Evolutionary conservation across 1,284 basidiomycete species (phyloP), one percentile per base, ranked within the genome.

Genomic region (Cutaneotrichosporon sp.): DNA sequence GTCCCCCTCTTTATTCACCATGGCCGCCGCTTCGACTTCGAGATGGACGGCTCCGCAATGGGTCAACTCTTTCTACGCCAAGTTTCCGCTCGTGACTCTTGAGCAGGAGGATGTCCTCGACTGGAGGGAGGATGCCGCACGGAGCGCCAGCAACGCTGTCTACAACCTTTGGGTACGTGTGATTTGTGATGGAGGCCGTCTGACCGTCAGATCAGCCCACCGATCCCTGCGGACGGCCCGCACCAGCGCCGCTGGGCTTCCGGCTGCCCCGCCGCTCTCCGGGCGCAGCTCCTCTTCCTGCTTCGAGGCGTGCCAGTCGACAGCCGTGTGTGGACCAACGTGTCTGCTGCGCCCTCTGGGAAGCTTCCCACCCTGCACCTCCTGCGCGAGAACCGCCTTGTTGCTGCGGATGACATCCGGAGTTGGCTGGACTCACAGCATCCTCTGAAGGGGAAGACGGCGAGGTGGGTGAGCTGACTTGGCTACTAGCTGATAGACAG

Each of bases 51-150:
- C 74, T 11, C 76, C 76, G 1, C 31, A 45, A 58, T 78, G 73
- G 71, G 62, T 74, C 53, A 62, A 68, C 47, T 54, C 62, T 7
- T 71, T 79, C 42, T 80, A 78, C 65, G 62, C 73, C 14, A 70
- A 69, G 31, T 79, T 78, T 63, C 79, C 79, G 1, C 57, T 80
- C 9, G 76, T 78, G n/a, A 60, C 68, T 8, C 63, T 78, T 1
- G 71, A 73, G 31, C 74, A 75, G 51, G 74, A 78, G 22, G 72
- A 76, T 36, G 49, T 66, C n/a, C 42, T 74, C 0, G 61, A 70
- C 20, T 76, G 71, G 72, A 67, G 71, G 43, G 24, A 49, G 4
- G 25, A 25, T 11, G 27, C 33, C 1, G 45, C 42, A 8, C 45
- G 34, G 18, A 14, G 22, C 7, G 36, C 29, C 14, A 45, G 33